Evolutionary conservation across 2,329 filamentous ascomycete species (phyloP).

Genomic region (Alternaria sp.): DNA sequence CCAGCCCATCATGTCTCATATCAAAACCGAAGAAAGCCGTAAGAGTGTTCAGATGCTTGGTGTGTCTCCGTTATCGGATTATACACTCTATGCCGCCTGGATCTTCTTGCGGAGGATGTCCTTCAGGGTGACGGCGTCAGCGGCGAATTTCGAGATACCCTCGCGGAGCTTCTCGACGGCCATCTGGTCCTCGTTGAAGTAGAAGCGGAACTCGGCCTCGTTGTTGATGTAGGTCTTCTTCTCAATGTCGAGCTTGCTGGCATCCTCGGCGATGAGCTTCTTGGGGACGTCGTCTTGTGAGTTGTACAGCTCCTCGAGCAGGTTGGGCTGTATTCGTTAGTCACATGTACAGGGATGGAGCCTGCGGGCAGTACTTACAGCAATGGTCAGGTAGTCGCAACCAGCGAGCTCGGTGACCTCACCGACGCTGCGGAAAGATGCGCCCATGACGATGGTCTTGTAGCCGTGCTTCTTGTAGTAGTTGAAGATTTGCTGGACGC

Average conservation of each 20-base stretch:
- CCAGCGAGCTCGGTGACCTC: conserved; percentile 98
- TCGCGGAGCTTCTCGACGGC: conserved; percentile 98
- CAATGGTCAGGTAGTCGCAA: conserved; percentile 98
- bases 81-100: conserved; percentile 39
- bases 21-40: conserved; percentile 9
- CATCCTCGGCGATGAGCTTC: conserved; percentile 81
- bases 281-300: conserved; percentile 80
- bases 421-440: conserved; percentile 93
- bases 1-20: conserved; percentile 6
- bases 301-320: conserved; percentile 93
- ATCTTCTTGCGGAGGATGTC: conserved; percentile 89
- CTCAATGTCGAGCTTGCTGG: conserved; percentile 73
- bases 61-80: conserved; percentile 35
- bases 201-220: conserved; percentile 93
- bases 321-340: conserved; percentile 69
- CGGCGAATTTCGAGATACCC: conserved; percentile 99
- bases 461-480: conserved; percentile 99
- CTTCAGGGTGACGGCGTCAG: conserved; percentile 94
- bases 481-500: conserved; percentile 94
- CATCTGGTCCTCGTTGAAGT: conserved; percentile 99
- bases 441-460: conserved; percentile 99
- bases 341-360: neutral
- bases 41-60: conserved; percentile 30
- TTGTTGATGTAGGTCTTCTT: conserved; percentile 91
- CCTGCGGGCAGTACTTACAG: conserved; percentile 62